Evolutionary conservation across 208 protist genomes (phyloP).

Genomic region (Novymonas esmeraldas): DNA sequence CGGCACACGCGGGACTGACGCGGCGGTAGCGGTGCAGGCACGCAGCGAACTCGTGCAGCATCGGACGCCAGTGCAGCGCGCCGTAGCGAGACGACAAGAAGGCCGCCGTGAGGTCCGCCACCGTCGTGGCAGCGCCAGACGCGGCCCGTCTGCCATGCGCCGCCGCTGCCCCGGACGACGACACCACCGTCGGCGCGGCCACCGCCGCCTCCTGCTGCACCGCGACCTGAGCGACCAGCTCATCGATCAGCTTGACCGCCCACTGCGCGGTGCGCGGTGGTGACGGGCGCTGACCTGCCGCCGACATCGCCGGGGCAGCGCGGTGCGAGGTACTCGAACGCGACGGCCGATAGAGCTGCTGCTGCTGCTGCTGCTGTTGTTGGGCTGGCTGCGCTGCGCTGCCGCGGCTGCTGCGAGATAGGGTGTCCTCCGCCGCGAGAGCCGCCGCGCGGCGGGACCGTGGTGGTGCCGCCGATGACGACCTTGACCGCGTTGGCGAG

Average conservation of each 20-base stretch:
- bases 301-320: not conserved
- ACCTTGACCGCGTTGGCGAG: not conserved
- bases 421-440: not conserved
- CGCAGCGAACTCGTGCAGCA: slow-evolving; percentile 40
- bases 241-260: slow-evolving; percentile 39
- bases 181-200: not conserved
- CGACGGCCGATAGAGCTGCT: not conserved
- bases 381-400: no score
- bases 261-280: slow-evolving; percentile 31
- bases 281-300: not conserved
- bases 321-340: slow-evolving; percentile 1
- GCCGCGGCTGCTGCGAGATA: not conserved
- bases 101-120: slow-evolving; percentile 38
- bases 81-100: slow-evolving; percentile 41
- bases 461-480: not conserved
- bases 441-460: not conserved
- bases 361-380: not conserved
- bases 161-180: not conserved
- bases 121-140: slow-evolving; percentile 12
- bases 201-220: slow-evolving; percentile 20
- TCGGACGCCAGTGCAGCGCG: slow-evolving; percentile 43
- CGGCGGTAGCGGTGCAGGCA: slow-evolving; percentile 39
- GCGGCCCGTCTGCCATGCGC: not conserved
- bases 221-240: slow-evolving; percentile 27
- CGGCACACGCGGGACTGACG: slow-evolving; percentile 40